These are phyloP conservation scores for Ciborinia camelliae DNA, from an alignment of 2,329 filamentous ascomycete species.

Conservation along the genomic window DNA sequence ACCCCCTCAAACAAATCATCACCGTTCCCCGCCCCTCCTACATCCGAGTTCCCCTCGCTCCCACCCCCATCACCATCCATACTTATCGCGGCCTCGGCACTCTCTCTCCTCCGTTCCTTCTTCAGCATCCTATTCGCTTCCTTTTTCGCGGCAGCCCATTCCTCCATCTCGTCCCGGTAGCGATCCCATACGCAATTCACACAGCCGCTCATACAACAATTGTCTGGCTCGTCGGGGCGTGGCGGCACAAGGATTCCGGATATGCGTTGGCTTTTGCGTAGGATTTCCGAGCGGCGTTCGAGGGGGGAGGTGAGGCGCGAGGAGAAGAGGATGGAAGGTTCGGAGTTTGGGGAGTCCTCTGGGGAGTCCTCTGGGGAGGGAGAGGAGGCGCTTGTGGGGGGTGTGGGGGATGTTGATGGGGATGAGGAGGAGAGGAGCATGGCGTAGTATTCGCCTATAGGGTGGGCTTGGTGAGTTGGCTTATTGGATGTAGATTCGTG, in stretches of 20 bases:
- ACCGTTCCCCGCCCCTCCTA: conserved; percentile 41
- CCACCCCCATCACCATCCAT: conserved; percentile 82
- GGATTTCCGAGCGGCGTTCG: conserved; percentile 59
- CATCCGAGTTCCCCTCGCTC: conserved; percentile 64
- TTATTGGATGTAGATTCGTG: conserved; percentile 19
- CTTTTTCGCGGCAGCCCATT: conserved; percentile 66
- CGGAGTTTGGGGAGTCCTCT: conserved; percentile 29
- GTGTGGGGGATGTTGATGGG: conserved; percentile 24
- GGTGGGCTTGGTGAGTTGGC: conserved; percentile 38
- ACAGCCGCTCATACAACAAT: conserved; percentile 99
- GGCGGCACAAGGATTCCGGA: conserved; percentile 83
- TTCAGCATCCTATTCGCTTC: conserved; percentile 28
- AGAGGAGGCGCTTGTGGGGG: conserved; percentile 26
- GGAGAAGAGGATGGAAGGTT: conserved; percentile 74
- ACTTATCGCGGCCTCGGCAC: conserved; percentile 45
- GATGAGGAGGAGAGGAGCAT: conserved; percentile 49
- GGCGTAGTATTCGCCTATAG: conserved; percentile 58
- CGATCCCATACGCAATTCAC: conserved; percentile 96
- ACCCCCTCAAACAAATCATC: conserved; percentile 74
- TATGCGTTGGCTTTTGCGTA: conserved; percentile 59
- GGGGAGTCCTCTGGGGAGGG: conserved; percentile 6
- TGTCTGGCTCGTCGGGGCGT: conserved; percentile 83
- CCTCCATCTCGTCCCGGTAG: conserved; percentile 88
- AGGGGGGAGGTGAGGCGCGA: conserved; percentile 71
- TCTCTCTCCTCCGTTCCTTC: conserved; percentile 38